Evolutionary conservation across 176 grass and related monocot species (phyloP).

Genomic region (Musa acuminata): DNA sequence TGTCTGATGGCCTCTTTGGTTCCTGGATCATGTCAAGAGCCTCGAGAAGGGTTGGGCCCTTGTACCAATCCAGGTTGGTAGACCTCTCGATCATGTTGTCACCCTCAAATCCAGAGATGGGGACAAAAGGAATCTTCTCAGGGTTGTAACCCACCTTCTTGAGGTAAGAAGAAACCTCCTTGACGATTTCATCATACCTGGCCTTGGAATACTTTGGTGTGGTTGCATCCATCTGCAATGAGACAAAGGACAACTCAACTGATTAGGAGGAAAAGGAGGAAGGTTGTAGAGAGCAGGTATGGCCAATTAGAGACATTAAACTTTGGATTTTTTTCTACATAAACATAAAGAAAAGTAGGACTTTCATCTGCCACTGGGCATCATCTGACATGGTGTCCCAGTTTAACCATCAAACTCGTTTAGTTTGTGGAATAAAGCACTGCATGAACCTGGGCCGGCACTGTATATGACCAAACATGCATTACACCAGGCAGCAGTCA

Average conservation of each 20-base stretch:
- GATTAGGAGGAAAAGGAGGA: not conserved
- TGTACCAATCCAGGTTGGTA: constrained; percentile 84
- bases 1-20: constrained; percentile 86
- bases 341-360: no score
- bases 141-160: constrained; percentile 86
- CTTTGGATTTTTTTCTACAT: no score
- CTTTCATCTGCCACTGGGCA: no score
- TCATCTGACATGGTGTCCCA: no score
- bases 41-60: constrained; percentile 72
- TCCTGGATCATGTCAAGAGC: constrained; percentile 72
- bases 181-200: constrained; percentile 73
- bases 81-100: constrained; percentile 92
- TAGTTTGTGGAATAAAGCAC: no score
- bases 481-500: no score
- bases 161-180: constrained; percentile 68
- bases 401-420: no score
- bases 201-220: constrained; percentile 74
- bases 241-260: not conserved
- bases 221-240: constrained; percentile 65
- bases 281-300: not conserved
- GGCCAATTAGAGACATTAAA: no score
- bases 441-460: no score
- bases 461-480: no score
- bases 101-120: constrained; percentile 76
- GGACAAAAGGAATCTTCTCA: constrained; percentile 69